Base-by-base conservation (phyloP, 208 protist species). In the Trypanosoma mega region DNA sequence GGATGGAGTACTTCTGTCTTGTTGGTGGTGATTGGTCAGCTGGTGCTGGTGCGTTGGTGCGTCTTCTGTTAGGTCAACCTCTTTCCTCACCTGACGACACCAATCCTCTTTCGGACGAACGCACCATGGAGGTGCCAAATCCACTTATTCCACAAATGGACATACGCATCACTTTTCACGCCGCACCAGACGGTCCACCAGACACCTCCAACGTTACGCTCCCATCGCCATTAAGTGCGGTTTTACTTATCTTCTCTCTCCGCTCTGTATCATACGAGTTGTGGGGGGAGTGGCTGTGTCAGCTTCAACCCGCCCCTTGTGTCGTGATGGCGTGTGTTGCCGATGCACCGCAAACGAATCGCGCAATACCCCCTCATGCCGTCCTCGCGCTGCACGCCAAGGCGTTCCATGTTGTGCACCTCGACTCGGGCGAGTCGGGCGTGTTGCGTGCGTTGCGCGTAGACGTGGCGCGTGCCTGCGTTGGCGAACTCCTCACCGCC, bases 1-100 rank as follows among this genome's bases (percentile, higher is more conserved):
- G n/a, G 18, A 83, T 84, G 81, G 77, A 88, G 67, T 88, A 82
- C 23, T 68, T 53, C 11, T 85, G 77, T 57, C 46, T 82, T 14
- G 51, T 88, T 4, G 58, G 75, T 3, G 76, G 80, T 12, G 76
- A 82, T 54, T 34, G 72, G 16, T 64, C 75, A 20, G 60, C 56
- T 5, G 69, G 80, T 44, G 65, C 74, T 0, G 72, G 68, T 26
- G 73, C 63, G 33, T 52, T 87, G 9, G 50, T 81, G n/a, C 58
- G 72, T 27, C 59, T 68, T 0, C 60, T 82, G 11, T 56, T 85
- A 14, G 45, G 69, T 24, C 36, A 55, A 26, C 63, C 61, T 20
- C 72, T 82, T 46, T 57, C 68, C 4, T 31, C 21, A 3, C 29
- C 27, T 37, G 27, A 34, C 2, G n/a, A n/a, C 6, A 55, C 37